Evolutionary conservation across 495 filamentous ascomycete genomes (phyloP).

Genomic region (Penicillium canescens): DNA sequence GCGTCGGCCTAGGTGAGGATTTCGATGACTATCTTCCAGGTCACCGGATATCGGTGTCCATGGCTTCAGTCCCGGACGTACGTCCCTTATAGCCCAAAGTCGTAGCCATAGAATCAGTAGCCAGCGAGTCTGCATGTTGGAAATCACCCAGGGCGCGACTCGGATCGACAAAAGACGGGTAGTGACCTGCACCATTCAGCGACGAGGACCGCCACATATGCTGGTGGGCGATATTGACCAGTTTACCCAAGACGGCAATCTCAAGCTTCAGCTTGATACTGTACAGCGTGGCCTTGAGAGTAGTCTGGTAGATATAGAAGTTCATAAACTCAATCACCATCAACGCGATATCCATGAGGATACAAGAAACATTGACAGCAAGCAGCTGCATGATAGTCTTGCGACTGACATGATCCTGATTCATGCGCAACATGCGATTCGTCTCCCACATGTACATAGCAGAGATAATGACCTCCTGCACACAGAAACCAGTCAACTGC

Average conservation of each 20-base stretch:
- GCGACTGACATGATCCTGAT: slow-evolving; percentile 24
- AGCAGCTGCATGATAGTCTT: slow-evolving; percentile 30
- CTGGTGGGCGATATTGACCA: slow-evolving; percentile 31
- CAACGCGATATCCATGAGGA: slow-evolving; percentile 32
- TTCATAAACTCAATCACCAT: slow-evolving; percentile 34
- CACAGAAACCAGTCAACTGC: slow-evolving; percentile 29
- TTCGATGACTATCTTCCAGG: too few relatives aligned
- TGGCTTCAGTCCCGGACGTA: slow-evolving; percentile 13
- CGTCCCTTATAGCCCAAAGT: slow-evolving; percentile 19
- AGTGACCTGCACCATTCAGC: slow-evolving; percentile 14
- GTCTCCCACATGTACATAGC: slow-evolving; percentile 33
- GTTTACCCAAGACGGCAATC: slow-evolving; percentile 29
- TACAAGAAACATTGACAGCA: slow-evolving; percentile 31
- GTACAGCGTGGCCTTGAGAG: slow-evolving; percentile 30
- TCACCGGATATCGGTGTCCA: slow-evolving; percentile 6
- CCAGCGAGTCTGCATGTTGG: slow-evolving; percentile 16
- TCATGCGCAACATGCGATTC: slow-evolving; percentile 27
- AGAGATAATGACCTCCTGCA: slow-evolving; percentile 32
- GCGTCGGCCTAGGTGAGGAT: too few relatives aligned
- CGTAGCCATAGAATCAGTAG: slow-evolving; percentile 10
- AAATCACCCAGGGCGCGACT: slow-evolving; percentile 16
- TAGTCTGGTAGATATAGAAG: slow-evolving; percentile 33
- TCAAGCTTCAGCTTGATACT: slow-evolving; percentile 32
- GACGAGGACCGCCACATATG: slow-evolving; percentile 22
- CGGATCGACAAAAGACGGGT: slow-evolving; percentile 29